Conservation (phyloP, 2,329 filamentous ascomycete species). For the Talaromyces islandicus region DNA sequence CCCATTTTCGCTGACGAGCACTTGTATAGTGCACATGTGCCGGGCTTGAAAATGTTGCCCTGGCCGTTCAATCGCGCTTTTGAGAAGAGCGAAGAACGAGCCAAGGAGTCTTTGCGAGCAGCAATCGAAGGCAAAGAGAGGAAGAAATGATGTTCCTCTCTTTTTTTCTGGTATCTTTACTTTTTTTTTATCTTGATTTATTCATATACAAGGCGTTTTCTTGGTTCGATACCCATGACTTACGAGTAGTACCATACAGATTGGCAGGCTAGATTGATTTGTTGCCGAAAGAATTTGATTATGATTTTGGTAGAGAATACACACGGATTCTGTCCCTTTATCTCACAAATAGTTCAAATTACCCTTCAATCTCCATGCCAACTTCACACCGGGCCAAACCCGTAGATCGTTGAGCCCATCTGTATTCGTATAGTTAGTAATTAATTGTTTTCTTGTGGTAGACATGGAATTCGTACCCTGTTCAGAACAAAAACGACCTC, state of each 20-base stretch:
- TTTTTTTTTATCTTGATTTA: not conserved
- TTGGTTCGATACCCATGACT: not conserved
- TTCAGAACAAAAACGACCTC: conserved; percentile 10
- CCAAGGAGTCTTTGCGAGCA: conserved; percentile 32
- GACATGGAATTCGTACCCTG: conserved; percentile 4
- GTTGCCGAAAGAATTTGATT: not conserved
- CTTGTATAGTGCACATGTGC: conserved; percentile 53
- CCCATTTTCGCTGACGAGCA: conserved; percentile 62
- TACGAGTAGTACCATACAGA: not conserved
- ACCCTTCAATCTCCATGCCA: not conserved
- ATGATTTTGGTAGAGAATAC: too few relatives aligned
- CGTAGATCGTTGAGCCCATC: conserved; percentile 5
- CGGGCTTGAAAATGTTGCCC: conserved; percentile 59
- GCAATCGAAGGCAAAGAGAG: conserved; percentile 11
- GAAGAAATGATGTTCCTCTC: conserved; percentile 1
- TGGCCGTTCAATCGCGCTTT: conserved; percentile 58
- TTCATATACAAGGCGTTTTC: not conserved
- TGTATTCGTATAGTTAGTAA: not conserved
- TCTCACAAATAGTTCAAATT: too few relatives aligned
- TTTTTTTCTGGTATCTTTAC: too few relatives aligned
- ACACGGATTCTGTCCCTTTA: not conserved
- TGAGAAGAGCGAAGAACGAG: conserved; percentile 53
- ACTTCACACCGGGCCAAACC: not conserved
- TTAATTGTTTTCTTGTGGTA: not conserved
- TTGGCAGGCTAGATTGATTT: not conserved